These are phyloP conservation scores for Haematococcus sp. DNA, from an alignment of 139 green algal species.

Conservation along the genomic window DNA sequence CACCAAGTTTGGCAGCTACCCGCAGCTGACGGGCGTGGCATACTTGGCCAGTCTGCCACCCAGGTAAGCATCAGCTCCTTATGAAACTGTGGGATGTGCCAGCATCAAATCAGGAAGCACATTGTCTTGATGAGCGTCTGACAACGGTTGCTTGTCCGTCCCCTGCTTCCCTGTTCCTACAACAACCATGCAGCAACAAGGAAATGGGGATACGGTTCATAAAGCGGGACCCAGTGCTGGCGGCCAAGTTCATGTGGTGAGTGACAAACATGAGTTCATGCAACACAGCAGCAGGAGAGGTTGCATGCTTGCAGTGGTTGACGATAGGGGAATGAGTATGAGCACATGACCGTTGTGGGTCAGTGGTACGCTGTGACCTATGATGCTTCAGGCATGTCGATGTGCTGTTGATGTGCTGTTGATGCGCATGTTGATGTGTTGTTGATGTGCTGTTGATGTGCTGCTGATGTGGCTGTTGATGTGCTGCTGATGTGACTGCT, in stretches of 20 bases:
- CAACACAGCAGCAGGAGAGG: too few relatives aligned
- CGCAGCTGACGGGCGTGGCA: background rate
- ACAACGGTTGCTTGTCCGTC: background rate
- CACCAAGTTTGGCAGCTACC: too few relatives aligned
- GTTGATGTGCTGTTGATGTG: conserved; percentile 58
- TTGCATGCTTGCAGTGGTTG: too few relatives aligned
- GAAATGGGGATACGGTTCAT: conserved; percentile 56
- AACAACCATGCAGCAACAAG: conserved; percentile 72
- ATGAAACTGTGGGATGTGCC: too few relatives aligned
- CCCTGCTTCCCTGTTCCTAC: background rate
- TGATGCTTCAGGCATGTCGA: background rate
- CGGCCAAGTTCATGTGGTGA: conserved; percentile 68
- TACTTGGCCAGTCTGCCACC: conserved; percentile 57
- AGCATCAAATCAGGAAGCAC: too few relatives aligned
- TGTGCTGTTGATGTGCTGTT: background rate
- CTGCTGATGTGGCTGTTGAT: too few relatives aligned
- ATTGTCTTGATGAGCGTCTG: background rate
- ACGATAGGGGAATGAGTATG: too few relatives aligned
- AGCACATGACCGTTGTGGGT: too few relatives aligned
- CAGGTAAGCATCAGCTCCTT: too few relatives aligned
- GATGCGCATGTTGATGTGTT: conserved; percentile 70
- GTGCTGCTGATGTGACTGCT: too few relatives aligned
- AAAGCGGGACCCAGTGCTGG: conserved; percentile 34
- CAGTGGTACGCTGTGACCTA: too few relatives aligned
- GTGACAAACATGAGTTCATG: background rate